phyloP scores from a whole-genome alignment of 2,329 filamentous ascomycete species.

The Neonectria coccinea region DNA sequence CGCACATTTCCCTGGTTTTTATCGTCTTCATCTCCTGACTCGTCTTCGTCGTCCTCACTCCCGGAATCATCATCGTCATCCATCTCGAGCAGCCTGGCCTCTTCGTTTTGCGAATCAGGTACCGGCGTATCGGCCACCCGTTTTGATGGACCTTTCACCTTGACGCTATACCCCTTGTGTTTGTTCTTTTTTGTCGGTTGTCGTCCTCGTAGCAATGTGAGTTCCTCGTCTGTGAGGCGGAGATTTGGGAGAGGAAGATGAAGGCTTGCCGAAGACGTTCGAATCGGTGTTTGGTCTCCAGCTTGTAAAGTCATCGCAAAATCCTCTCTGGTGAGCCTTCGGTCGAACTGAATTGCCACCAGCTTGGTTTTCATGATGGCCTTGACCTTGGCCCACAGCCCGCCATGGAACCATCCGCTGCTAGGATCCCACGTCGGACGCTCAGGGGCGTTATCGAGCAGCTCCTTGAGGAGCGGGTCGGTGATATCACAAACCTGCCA shows the following conservation, averaged over 20 bases:
- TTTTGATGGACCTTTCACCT: slow-evolving; percentile 43
- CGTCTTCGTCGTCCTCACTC: slow-evolving; percentile 43
- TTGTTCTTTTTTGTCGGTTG: slow-evolving; percentile 52
- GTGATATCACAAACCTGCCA: slow-evolving; percentile 96
- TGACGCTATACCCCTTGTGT: slow-evolving; percentile 52
- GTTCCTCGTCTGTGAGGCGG: slow-evolving; percentile 51
- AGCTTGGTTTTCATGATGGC: slow-evolving; percentile 91
- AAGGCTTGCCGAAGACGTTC: slow-evolving; percentile 47
- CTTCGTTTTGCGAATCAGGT: slow-evolving; percentile 42
- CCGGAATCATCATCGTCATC: slow-evolving; percentile 46
- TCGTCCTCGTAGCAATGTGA: slow-evolving; percentile 50
- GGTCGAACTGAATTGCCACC: slow-evolving; percentile 70
- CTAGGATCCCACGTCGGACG: slow-evolving; percentile 69
- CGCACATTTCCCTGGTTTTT: slow-evolving; percentile 15
- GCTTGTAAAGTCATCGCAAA: slow-evolving; percentile 51
- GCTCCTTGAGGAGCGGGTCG: slow-evolving; percentile 76
- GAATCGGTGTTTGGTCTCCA: slow-evolving; percentile 51
- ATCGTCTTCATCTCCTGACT: slow-evolving; percentile 41
- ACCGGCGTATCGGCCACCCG: slow-evolving; percentile 30
- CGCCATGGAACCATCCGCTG: slow-evolving; percentile 88
- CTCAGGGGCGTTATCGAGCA: slow-evolving; percentile 74
- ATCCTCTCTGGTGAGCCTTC: slow-evolving; percentile 57
- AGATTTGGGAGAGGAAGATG: slow-evolving; percentile 52
- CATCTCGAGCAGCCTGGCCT: slow-evolving; percentile 29
- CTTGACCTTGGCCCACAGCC: slow-evolving; percentile 85